Conservation (phyloP, 768 basidiomycete genomes). For the Kwoniella sp. region DNA sequence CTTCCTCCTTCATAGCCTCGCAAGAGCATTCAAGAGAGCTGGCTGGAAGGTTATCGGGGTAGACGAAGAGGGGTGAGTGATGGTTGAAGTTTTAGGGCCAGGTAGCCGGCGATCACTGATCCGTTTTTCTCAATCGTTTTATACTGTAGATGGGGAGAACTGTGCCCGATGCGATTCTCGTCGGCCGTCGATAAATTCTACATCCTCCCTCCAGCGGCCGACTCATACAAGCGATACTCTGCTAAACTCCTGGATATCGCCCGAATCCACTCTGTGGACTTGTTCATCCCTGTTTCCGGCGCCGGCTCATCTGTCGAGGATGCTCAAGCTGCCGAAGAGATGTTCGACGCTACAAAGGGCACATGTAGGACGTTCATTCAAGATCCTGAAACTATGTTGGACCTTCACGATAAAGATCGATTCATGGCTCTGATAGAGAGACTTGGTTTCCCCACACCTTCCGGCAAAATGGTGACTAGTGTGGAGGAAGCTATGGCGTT, state of each 20-base stretch:
- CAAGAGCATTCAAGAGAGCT: constrained; percentile 50
- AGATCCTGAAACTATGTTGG: constrained; percentile 47
- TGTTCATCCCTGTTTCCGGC: constrained; percentile 54
- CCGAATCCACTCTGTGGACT: constrained; percentile 37
- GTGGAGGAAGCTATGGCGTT: constrained; percentile 46
- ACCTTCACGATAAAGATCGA: constrained; percentile 54
- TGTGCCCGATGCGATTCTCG: constrained; percentile 50
- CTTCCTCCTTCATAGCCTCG: constrained; percentile 29
- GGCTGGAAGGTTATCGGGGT: constrained; percentile 53
- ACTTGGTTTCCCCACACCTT: constrained; percentile 47
- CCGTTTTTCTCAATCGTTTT: not conserved
- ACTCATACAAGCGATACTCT: constrained; percentile 41
- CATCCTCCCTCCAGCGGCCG: constrained; percentile 40
- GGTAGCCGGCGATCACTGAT: no score
- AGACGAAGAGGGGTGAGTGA: constrained; percentile 49
- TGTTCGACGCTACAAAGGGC: constrained; percentile 39
- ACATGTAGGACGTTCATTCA: constrained; percentile 52
- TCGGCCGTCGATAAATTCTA: constrained; percentile 43
- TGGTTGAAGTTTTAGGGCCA: no score
- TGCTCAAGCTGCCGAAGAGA: constrained; percentile 49
- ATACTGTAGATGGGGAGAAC: constrained; percentile 47
- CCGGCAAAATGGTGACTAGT: constrained; percentile 40
- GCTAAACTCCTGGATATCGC: constrained; percentile 41
- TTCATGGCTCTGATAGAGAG: constrained; percentile 50
- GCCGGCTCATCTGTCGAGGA: constrained; percentile 54